Conservation (phyloP, 306 rosid species). For the Mucuna pruriens region DNA sequence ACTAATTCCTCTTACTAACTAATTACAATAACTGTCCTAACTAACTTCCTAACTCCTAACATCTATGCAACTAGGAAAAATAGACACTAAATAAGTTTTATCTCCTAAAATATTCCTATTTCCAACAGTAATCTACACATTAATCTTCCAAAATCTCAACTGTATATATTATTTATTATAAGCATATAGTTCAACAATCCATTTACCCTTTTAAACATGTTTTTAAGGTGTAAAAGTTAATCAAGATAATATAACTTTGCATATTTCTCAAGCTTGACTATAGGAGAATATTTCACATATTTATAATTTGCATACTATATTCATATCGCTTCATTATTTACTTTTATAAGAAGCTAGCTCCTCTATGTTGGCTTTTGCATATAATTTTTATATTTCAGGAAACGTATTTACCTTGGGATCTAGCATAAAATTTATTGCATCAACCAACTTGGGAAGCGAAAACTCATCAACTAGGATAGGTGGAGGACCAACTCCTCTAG, state of each 20-base stretch:
- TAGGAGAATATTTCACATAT: neutral
- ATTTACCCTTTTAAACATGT: neutral
- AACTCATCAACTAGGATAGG: conserved; percentile 96
- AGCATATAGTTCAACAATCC: neutral
- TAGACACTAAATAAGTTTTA: too few species aligned
- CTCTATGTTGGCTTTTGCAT: neutral
- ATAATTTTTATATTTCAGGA: neutral
- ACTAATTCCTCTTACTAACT: too few species aligned
- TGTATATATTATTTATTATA: neutral
- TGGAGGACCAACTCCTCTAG: conserved; percentile 91
- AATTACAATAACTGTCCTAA: too few species aligned
- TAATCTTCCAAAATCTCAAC: neutral
- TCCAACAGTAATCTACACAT: too few species aligned
- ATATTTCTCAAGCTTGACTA: neutral
- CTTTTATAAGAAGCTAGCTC: conserved; percentile 4
- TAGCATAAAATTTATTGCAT: conserved; percentile 79
- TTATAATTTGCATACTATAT: conserved; percentile 1
- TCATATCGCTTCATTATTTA: neutral
- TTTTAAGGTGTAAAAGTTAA: neutral
- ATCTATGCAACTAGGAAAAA: too few species aligned
- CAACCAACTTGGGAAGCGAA: conserved; percentile 81
- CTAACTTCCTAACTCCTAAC: too few species aligned
- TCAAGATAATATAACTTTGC: neutral
- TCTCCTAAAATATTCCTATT: too few species aligned
- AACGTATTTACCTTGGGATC: conserved; percentile 74